Base-by-base conservation (phyloP, 2,329 filamentous ascomycete genomes). In the Pyricularia sp. region DNA sequence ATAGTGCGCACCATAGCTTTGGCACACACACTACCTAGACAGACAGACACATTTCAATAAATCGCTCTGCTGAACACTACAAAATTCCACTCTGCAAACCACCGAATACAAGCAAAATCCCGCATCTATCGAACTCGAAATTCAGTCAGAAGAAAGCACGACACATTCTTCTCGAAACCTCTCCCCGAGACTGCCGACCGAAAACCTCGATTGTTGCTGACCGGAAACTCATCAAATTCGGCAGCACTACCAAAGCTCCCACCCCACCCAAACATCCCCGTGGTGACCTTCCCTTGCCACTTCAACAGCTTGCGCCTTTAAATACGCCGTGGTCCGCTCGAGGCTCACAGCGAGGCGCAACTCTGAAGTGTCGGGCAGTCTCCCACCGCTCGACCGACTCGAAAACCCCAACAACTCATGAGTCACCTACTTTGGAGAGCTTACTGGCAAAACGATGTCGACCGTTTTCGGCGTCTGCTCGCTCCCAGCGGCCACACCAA, bases 381-480 rank as follows among this genome's bases (percentile, higher is more conserved):
- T 33, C 79, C 76, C 66, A 30, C 59, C 55, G 65, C 59, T 58
- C 50, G 50, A 78, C 74, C 73, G 71, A 42, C 68, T 63, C 36
- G 68, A 88, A 95, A 61, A 33, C 67, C 63, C 50, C 69, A 71
- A 61, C 71, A 69, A 72, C 75, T 74, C 75, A 79, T 98, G 94
- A 98, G 92, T 90, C 91, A 93, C 84, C 88, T 91, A 87, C 89
- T 99, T 80, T 97, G 94, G 94, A 94, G 93, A 86, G 92, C 88
- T 79, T 98, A 94, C 80, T 91, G 96, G 85, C 91, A 97, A 88
- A 92, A 97, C 86, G 93, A 99, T 88, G 91, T 97, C 88, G 94
- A 97, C 79, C 89, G 84, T 78, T 98, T 99, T 86, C 91, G 92
- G 83, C 91, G 90, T 83, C 87, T 96, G 78, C 86, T 99, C 86